Base-by-base conservation (phyloP, 23 red algal genomes). In the Gracilaria vermiculophylla region DNA sequence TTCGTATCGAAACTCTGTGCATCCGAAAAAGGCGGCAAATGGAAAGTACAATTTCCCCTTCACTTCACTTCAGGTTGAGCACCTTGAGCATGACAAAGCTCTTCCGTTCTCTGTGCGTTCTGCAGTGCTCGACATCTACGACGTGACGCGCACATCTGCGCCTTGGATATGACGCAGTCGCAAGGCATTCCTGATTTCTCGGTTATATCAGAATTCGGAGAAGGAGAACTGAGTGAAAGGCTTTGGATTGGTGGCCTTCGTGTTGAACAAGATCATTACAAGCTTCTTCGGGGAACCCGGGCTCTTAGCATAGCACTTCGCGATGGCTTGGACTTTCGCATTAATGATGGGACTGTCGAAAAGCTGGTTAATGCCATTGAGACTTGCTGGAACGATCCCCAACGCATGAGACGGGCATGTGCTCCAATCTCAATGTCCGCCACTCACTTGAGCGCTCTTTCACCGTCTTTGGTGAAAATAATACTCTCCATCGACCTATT, bases 221-320 rank as follows among this genome's bases (percentile, higher is more conserved):
- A 69, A 21, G 75, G 87, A 21, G 73, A 78, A 2, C 52, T 91
- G 17, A 53, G 51, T 55, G 31, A 43, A 28, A 54, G 87, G 6
- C 87, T 91, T 51, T 91, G 87, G 87, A 72, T 72, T 19, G 87
- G 87, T 48, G 87, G 87, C 28, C 75, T 91, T 66, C 87, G 87
- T 24, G 62, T 66, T 44, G 52, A 34, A 35, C 6, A 28, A n/a
- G 51, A 62, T 49, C 34, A 27, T 9, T 81, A 81, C 76, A 81
- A 69, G 25, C 45, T 80, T 43, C 74, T 81, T 31, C 36, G 42
- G 3, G 51, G 75, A 53, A 35, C 75, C 29, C 87, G 66, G 40
- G 24, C 60, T n/a, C 45, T 91, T 25, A 69, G 47, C 15, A 81
- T 54, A 53, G 53, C 76, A 9, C 39, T 81, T 10, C 57, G 56